phyloP scores from a whole-genome alignment of 345 rosid species.

The Salix udensis region DNA sequence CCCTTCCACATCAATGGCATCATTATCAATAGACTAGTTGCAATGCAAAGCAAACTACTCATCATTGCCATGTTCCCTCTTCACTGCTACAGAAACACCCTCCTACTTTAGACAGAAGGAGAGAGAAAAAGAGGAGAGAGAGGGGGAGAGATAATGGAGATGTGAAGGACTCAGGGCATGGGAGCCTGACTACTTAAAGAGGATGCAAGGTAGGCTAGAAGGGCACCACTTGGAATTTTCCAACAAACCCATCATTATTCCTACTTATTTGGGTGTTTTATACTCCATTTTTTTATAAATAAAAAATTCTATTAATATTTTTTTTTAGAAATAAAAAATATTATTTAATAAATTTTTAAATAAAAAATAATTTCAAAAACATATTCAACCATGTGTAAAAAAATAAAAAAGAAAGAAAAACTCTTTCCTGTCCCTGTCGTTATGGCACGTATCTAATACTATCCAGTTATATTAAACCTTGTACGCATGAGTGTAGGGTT shows the following conservation, averaged over 20 bases:
- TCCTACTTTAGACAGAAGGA: too few relatives aligned
- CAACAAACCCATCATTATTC: neutral
- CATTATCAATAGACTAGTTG: neutral
- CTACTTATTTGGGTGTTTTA: neutral
- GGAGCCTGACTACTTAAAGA: constrained; percentile 17
- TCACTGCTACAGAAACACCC: neutral
- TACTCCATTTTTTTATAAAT: too few relatives aligned
- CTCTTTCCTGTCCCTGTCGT: too few relatives aligned
- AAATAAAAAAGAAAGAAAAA: neutral
- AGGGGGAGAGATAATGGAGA: neutral
- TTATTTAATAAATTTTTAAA: too few relatives aligned
- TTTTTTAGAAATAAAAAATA: too few relatives aligned
- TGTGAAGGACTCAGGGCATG: neutral
- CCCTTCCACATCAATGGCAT: constrained; percentile 7
- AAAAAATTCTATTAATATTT: too few relatives aligned
- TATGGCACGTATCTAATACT: neutral
- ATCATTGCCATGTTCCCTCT: constrained; percentile 2
- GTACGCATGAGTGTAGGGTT: neutral
- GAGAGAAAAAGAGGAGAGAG: neutral
- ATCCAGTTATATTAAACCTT: neutral
- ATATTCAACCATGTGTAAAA: neutral
- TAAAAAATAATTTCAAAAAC: too few relatives aligned
- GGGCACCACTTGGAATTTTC: constrained; percentile 11
- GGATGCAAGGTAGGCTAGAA: neutral
- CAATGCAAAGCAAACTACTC: neutral